A percentile compares a stretch with the other conserved stretches of the same genome.
phyloP scores from a whole-genome alignment of 305 asterid genomes.

The Striga hermonthica region DNA sequence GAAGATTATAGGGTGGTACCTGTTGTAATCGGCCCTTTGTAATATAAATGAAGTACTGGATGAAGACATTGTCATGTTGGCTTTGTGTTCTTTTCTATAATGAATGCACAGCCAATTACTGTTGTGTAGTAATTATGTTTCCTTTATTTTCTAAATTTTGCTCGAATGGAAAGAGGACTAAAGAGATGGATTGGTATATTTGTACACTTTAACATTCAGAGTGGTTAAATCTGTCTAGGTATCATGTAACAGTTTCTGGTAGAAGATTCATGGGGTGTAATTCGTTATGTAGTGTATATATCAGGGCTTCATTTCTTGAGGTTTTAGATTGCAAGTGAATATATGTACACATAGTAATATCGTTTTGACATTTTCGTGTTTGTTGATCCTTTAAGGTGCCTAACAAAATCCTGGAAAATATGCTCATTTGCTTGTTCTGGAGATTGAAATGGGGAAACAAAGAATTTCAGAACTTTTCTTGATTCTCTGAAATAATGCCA shows the following conservation, averaged over 20 bases:
- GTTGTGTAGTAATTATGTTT: conserved; percentile 20
- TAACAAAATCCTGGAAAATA: neutral
- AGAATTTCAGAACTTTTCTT: neutral
- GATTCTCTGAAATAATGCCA: neutral
- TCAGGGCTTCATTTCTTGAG: neutral
- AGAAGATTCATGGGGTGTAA: neutral
- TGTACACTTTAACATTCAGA: conserved; percentile 8
- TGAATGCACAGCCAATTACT: conserved; percentile 25
- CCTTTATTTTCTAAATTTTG: conserved; percentile 7
- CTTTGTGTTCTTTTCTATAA: conserved; percentile 23
- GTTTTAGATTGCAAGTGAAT: neutral
- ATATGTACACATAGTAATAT: neutral
- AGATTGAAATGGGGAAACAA: neutral
- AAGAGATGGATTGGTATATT: neutral
- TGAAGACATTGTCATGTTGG: conserved; percentile 19
- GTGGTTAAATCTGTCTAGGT: conserved; percentile 16
- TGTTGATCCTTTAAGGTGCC: neutral
- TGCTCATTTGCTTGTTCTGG: neutral
- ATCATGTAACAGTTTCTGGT: conserved; percentile 10
- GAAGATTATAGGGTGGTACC: conserved; percentile 27
- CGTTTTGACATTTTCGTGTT: neutral
- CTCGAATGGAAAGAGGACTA: neutral
- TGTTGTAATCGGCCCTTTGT: conserved; percentile 22
- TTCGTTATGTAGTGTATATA: neutral
- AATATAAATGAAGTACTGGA: conserved; percentile 15